Evolutionary conservation across 1,139 yeast genomes (phyloP), one percentile per base, ranked within the genome.

Genomic region (Kodamaea arcana): DNA sequence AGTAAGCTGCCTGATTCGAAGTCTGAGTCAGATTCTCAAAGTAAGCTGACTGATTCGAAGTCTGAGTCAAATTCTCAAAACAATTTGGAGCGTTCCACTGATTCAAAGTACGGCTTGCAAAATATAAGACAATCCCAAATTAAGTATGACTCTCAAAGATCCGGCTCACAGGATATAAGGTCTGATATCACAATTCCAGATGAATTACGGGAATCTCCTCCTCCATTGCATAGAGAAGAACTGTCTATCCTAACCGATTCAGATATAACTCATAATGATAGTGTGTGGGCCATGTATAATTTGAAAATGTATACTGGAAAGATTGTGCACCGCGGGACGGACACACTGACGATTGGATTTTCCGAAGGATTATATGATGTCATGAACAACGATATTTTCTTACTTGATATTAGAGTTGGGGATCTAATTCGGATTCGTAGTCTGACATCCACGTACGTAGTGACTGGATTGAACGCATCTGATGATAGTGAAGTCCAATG

Each of bases 381-480:
- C 17, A 57, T 53, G 23, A 62, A 58, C 34, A 34, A 43, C 2
- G 69, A 65, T 37, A 41, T 66, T 13, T 53, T 46, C 37, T 48
- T 59, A 7, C 46, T 66, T 27, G 72, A 66, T 44, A 51, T 66
- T 9, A 41, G 72, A 16, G 51, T 66, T 22, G 72, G 71, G 3
- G 72, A 66, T 39, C 41, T 40, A 2, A 42, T 66, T 2, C 34
- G 52, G 8, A 33, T 52, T 1, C 40, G 53, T 29, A 34, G 48
- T 9, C 47, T 50, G 9, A 50, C 49, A 2, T 33, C 34, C 15
- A 51, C 51, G 11, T 73, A 62, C 40, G 45, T 50, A 10, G 75
- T 80, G 1, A 61, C 70, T 2, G 83, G 80, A 0, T 52, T 80
- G 26, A 39, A 51, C 11, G 32, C 39, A 15, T 34, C 33, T 6